Evolutionary conservation across 495 filamentous ascomycete genomes (phyloP), one percentile per base, ranked within the genome.

Genomic region (Aspergillus kassunensis): DNA sequence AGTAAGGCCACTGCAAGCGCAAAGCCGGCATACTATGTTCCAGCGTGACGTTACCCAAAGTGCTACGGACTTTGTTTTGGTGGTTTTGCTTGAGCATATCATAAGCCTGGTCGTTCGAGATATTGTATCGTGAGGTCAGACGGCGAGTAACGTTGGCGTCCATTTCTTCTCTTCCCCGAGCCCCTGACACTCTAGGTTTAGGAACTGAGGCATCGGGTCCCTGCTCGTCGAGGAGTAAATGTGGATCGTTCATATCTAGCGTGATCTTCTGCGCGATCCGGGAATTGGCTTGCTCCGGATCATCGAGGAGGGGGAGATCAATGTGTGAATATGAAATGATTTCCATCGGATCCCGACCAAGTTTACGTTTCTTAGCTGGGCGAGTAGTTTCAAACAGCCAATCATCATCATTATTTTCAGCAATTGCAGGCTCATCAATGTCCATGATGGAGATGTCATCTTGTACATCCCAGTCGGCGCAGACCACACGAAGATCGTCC

Each of bases 21-120:
- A 92, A 74, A 15, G 93, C 93, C 13, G 93, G 90, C 76, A 96
- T 75, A 66, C 85, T 87, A 68, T 99, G 93, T 69, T 97, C 93
- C 23, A 99, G 81, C 16, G 83, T 79, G 27, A 95, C 74, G 56
- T 88, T 89, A 6, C 90, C 89, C 45, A 99, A 76, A 0, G 87
- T 95, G 40, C 90, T 92, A 34, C 93, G 85, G 55, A 99, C 86
- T 69, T 95, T 96, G 76, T 86, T 92, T 70, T 95, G 89, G 56
- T 91, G 89, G 64, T 97, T 99, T 64, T 95, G 90, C 69, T 99
- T 97, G 36, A 99, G 79, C 45, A 88, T 83, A 58, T 96, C 89
- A 63, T 99, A 99, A 2, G 90, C 91, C 39, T 90, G 85, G 60
- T 99, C 93, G 52, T 96, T 96, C 23, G 92, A 96, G 43, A 96